phyloP scores from a whole-genome alignment of 2,329 filamentous ascomycete genomes.

The Fusarium acutatum region DNA sequence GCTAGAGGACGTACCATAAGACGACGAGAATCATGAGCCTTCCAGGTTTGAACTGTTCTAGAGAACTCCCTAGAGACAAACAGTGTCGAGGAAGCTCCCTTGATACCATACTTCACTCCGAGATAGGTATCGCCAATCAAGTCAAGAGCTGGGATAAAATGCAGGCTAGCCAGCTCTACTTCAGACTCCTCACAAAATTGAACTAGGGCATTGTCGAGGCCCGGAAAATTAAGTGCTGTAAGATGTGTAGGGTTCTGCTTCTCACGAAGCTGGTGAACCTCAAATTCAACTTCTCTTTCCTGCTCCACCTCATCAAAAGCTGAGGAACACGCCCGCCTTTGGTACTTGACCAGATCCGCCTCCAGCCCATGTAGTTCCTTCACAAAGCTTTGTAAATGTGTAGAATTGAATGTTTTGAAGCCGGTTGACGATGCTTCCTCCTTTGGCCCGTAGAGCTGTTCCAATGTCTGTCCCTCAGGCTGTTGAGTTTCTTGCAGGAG shows the following conservation, averaged over 20 bases:
- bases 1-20: neutral
- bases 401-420: neutral
- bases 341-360: neutral
- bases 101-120: neutral
- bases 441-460: conserved; percentile 62
- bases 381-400: neutral
- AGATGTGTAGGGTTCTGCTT: conserved; percentile 57
- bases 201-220: conserved; percentile 48
- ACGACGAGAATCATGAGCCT: fast-evolving
- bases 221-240: conserved; percentile 51
- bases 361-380: neutral
- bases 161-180: neutral
- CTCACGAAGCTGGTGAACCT: conserved; percentile 66
- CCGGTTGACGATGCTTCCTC: neutral
- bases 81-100: neutral
- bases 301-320: conserved; percentile 68
- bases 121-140: neutral
- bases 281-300: conserved; percentile 66
- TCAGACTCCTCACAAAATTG: neutral
- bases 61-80: neutral
- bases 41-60: neutral
- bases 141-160: neutral
- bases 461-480: conserved; percentile 64
- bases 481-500: conserved; percentile 48
- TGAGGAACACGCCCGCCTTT: conserved; percentile 47